Evolutionary conservation across 2,329 filamentous ascomycete genomes (phyloP), one percentile per base, ranked within the genome.

Genomic region (Calonectria crousiana): DNA sequence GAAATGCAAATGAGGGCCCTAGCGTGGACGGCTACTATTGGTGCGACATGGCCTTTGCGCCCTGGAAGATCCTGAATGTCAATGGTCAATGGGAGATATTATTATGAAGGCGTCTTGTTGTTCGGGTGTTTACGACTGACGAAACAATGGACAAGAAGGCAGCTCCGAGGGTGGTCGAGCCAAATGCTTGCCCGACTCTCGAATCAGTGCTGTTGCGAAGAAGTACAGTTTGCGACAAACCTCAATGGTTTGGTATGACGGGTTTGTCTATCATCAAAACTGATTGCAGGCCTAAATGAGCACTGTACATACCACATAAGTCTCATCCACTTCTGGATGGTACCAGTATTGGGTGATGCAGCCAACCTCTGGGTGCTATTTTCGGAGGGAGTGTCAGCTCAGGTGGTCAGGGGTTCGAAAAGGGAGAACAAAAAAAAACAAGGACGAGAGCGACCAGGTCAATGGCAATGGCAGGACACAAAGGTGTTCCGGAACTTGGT

Each of bases 21-120:
- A 78, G 83, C 82, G 83, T 84, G 83, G 81, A 80, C 70, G 77
- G 53, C 74, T 72, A 70, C 78, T 79, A 84, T 84, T 84, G 83
- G 82, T 78, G 75, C 73, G 74, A 78, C 71, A 68, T 30, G 51
- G 70, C 58, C 41, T 75, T 71, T 52, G 64, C 67, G 41, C 60
- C 53, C 67, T 70, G 58, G 41, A 44, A 67, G 36, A 68, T 49
- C 34, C 38, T 49, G 20, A 51, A 56, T 52, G 49, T 28, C 36
- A 62, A 64, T 56, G 34, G 32, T 56, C 44, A 69, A 60, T 62
- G 64, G 28, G 41, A 26, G 60, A 41, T 47, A 41, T 32, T 41
- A 18, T 28, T 34, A 49, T 47, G 60, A 65, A 49, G 38, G 52
- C 38, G 56, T 16, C 26, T 26, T 41, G 36, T 41, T 62, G 56